Base-by-base conservation (phyloP, 495 filamentous ascomycete genomes). In the Cudoniella acicularis region DNA sequence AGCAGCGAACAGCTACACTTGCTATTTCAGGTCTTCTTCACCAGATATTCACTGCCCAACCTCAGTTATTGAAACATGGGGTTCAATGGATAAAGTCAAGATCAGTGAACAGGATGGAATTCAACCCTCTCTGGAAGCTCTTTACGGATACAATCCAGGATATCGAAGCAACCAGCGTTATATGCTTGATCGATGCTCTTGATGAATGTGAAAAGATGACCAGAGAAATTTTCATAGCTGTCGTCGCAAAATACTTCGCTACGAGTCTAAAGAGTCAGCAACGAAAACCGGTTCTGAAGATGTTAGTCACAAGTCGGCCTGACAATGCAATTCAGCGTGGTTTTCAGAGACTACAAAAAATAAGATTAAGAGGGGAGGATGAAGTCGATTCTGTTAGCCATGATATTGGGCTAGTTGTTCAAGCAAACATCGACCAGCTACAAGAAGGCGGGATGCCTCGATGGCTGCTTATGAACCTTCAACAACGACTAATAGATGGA, bases 1-100 rank as follows among this genome's bases (percentile, higher is more conserved):
- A 73, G 2, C 73, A 75, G 48, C 71, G 57, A 54, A 72, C 49
- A 27, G 47, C 56, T 20, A 22, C 56, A 13, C 64, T 40, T 18
- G 62, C 63, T 30, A 23, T 70, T 0, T 61, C 46, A 18, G 62
- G 65, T 21, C 13, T 70, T 23, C 45, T 70, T 3, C 65, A 68
- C 55, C 67, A 70, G 55, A 40, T 70, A 3, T 62, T 70, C 25
- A 10, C 3, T 1, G 10, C 16, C 3, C 21, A 53, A 26, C 53
- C 53, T 24, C 6, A 11, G 3, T 36, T 62, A 3, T 24, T 62
- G 13, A 46, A 59, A 58, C 46, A 72, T 62, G 69, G 69, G 3
- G 27, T 67, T 1, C 30, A 24, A 22, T 41, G 9, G 9, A 41
- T 41, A 41, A 9, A n/a, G 9, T 41, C 36, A n/a, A 41, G 9